phyloP scores from a whole-genome alignment of 2,329 filamentous ascomycete genomes.

The Pseudogymnoascus sp. region DNA sequence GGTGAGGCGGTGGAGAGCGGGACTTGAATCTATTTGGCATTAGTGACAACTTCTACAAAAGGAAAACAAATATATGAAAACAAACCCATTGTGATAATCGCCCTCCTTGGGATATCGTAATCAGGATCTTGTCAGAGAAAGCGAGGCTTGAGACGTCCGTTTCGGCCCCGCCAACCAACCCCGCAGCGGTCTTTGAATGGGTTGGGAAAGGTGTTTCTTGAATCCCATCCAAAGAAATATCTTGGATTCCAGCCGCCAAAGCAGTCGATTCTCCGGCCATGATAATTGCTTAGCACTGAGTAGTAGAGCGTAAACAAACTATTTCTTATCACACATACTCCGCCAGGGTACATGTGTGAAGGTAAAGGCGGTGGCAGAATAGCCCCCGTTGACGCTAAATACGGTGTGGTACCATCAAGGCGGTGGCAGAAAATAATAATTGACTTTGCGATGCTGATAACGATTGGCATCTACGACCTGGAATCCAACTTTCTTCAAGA shows the following conservation, averaged over 20 bases:
- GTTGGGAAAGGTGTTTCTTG: constrained; percentile 24
- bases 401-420: not conserved
- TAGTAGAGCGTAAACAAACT: not conserved
- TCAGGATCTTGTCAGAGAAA: constrained; percentile 84
- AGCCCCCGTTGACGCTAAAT: not conserved
- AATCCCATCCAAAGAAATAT: constrained; percentile 13
- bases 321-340: not conserved
- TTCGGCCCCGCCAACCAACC: constrained; percentile 55
- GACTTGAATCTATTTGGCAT: constrained; percentile 58
- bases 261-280: not conserved
- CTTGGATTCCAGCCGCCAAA: not conserved
- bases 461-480: constrained; percentile 2
- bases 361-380: constrained; percentile 10
- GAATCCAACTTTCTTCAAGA: constrained; percentile 4
- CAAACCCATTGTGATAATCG: constrained; percentile 85
- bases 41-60: constrained; percentile 22
- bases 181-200: constrained; percentile 36
- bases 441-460: constrained; percentile 10
- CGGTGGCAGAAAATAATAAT: constrained; percentile 9
- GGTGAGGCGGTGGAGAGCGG: constrained; percentile 64
- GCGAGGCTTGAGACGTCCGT: constrained; percentile 67
- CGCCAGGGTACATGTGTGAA: constrained; percentile 4
- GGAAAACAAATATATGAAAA: constrained; percentile 14
- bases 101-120: constrained; percentile 82
- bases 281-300: not conserved